Evolutionary conservation across 148 eudicot genomes (phyloP).

Genomic region (Silene conica): DNA sequence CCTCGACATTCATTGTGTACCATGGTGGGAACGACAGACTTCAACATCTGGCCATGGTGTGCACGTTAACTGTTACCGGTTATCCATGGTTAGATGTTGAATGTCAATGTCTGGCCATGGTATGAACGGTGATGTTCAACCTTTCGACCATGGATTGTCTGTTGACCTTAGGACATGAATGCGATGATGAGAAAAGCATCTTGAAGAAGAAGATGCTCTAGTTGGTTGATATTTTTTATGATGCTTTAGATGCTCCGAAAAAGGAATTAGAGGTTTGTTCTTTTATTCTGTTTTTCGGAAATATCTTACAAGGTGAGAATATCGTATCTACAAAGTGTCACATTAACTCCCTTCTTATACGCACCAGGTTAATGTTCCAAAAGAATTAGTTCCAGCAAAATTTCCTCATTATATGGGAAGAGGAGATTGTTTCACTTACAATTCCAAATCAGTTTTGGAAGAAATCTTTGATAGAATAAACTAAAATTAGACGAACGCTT

Average conservation of each 20-base stretch:
- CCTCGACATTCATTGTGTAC: too few species aligned
- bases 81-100: too few species aligned
- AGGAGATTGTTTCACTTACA: slow-evolving; percentile 18
- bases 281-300: too few species aligned
- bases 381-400: slow-evolving; percentile 21
- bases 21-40: too few species aligned
- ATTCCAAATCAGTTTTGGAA: slow-evolving; percentile 57
- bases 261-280: slow-evolving; percentile 62
- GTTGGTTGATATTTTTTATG: slow-evolving; percentile 63
- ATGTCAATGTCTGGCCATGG: too few species aligned
- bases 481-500: slow-evolving; percentile 8
- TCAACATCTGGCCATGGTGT: too few species aligned
- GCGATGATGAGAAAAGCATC: slow-evolving; percentile 26
- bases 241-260: slow-evolving; percentile 88
- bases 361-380: slow-evolving; percentile 46
- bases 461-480: slow-evolving; percentile 35
- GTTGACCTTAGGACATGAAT: slow-evolving; percentile 40
- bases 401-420: slow-evolving; percentile 62
- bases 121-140: too few species aligned
- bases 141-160: slow-evolving; percentile 70
- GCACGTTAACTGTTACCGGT: too few species aligned
- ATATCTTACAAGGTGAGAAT: too few species aligned
- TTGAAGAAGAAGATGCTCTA: slow-evolving; percentile 34
- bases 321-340: neutral
- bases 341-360: neutral